Evolutionary conservation across 805 yeast genomes (phyloP), one percentile per base, ranked within the genome.

Genomic region (Teunomyces funiuensis): DNA sequence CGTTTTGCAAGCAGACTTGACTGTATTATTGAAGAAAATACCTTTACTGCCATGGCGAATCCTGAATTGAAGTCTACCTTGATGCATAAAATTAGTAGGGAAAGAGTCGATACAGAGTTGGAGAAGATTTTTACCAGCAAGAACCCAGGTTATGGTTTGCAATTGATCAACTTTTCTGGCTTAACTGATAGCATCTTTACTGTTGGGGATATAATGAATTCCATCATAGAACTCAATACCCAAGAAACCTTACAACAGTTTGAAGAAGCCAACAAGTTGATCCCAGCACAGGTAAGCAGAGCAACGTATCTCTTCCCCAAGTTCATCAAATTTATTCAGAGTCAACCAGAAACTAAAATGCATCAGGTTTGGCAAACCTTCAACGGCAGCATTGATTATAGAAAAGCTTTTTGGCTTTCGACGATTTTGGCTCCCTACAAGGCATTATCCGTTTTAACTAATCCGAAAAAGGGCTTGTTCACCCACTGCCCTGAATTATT

Each of bases 21-120:
- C 36, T 93, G 90, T 56, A 52, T 51, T 1, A 74, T 93, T 23
- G 95, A 82, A 6, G 52, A 58, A 0, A 75, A 72, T 0, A 79
- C 90, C 0, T 55, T 78, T 23, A 53, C 63, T 1, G 85, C 91
- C 0, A 89, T 93, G 96, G 68, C 60, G 26, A 71, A 74, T 27
- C 61, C 65, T 1, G 74, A 71, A 6, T 80, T 91, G 39, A 80
- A 77, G 47, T 46, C 57, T 0, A 82, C 86, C 2, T 71, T 93
- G 36, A 60, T 72, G 14, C 71, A 75, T 20, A 93, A 93, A 54
- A 89, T 93, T 37, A 86, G 96, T 42, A 73, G 93, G 40, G 99
- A 93, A 60, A 73, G 99, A 48, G 80, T 93, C 13, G 97, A 97
- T 2, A 81, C 79, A 5, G 99, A 93, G 56, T 61, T 90, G 37